These are phyloP conservation scores for Syzygium aqueum DNA, from an alignment of 345 rosid species.

Conservation along the genomic window DNA sequence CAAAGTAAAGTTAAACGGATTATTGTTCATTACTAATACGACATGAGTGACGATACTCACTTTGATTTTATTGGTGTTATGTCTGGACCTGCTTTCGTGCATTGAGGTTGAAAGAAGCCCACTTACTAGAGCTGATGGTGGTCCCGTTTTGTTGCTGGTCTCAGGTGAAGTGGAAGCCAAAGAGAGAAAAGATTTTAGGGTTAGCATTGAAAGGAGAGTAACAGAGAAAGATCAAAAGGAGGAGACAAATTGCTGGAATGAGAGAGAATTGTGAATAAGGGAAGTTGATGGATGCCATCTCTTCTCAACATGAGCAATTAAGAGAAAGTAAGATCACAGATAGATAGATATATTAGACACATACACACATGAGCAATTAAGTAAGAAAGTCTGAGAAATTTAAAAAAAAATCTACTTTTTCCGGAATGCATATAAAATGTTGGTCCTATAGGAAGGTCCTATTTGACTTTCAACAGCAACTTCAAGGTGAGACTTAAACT, in stretches of 20 bases:
- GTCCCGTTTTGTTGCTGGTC: background rate
- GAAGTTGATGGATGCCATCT: background rate
- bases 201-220: conserved; percentile 2
- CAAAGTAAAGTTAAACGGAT: background rate
- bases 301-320: background rate
- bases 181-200: background rate
- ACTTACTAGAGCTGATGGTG: conserved; percentile 1
- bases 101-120: conserved; percentile 1
- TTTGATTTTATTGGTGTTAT: background rate
- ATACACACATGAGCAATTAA: background rate
- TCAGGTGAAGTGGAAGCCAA: background rate
- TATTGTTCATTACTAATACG: background rate
- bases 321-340: background rate
- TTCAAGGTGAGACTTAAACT: background rate
- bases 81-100: conserved; percentile 1
- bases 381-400: background rate
- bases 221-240: background rate
- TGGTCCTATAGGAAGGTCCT: background rate
- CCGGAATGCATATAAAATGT: background rate
- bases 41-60: background rate
- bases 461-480: background rate
- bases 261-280: background rate
- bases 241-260: background rate
- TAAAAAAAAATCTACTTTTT: no score
- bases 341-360: no score